Evolutionary conservation across 2,329 filamentous ascomycete species (phyloP).

Genomic region (Cytospora piceicola): DNA sequence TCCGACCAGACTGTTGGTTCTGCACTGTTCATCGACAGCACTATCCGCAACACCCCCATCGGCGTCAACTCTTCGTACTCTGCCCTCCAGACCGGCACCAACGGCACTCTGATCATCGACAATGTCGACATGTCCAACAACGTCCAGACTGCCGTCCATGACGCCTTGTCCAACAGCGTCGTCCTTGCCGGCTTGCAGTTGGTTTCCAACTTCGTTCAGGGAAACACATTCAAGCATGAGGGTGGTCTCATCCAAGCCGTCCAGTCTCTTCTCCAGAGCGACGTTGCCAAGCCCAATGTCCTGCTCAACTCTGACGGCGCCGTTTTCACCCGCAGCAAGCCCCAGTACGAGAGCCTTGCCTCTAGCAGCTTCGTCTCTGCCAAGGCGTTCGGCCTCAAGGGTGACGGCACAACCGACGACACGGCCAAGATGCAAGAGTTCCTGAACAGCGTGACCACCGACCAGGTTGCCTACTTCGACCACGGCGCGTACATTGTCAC

Average conservation of each 20-base stretch:
- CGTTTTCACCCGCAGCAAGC: conserved; percentile 84
- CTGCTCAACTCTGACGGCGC: conserved; percentile 69
- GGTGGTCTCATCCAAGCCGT: conserved; percentile 53
- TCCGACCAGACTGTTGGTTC: conserved; percentile 81
- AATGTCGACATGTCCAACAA: conserved; percentile 81
- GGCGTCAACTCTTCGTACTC: conserved; percentile 79
- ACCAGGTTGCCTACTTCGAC: conserved; percentile 74
- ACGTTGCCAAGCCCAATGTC: conserved; percentile 64
- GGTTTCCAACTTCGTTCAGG: conserved; percentile 77
- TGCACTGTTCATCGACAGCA: conserved; percentile 80
- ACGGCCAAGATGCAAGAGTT: conserved; percentile 81
- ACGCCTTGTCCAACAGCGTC: conserved; percentile 56
- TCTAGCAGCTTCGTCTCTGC: conserved; percentile 79
- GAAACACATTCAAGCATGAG: conserved; percentile 67
- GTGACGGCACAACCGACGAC: conserved; percentile 86
- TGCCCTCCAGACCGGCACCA: conserved; percentile 64
- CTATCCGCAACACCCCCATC: conserved; percentile 73
- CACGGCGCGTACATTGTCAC: conserved; percentile 74
- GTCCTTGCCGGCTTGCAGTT: conserved; percentile 72
- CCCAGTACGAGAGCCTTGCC: conserved; percentile 76
- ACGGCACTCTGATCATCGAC: conserved; percentile 82
- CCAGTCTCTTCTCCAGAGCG: conserved; percentile 60
- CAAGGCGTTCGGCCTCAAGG: conserved; percentile 80
- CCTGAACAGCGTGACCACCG: conserved; percentile 67
- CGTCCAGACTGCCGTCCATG: conserved; percentile 68